Evolutionary conservation across 2,329 filamentous ascomycete genomes (phyloP).

Genomic region (Alternaria brassicicola): DNA sequence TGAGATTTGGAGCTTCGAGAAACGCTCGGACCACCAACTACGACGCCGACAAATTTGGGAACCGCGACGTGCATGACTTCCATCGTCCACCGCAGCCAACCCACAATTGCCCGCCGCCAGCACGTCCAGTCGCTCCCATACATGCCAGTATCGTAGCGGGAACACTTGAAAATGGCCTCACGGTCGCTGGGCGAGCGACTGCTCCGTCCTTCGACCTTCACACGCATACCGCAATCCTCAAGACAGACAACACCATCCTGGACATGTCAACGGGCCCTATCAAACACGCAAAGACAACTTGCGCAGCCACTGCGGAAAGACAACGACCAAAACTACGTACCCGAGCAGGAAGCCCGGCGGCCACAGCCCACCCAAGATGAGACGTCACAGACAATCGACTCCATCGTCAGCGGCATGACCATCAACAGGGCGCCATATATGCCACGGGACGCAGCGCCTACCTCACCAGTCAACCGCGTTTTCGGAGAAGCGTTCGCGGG

Average conservation of each 20-base stretch:
- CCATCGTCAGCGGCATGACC: constrained; percentile 27
- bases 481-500: constrained; percentile 30
- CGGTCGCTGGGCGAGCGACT: constrained; percentile 41
- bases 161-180: constrained; percentile 32
- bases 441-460: background rate
- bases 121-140: background rate
- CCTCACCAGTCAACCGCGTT: constrained; percentile 8
- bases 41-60: constrained; percentile 32
- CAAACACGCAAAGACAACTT: constrained; percentile 6
- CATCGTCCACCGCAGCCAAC: constrained; percentile 5
- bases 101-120: constrained; percentile 6
- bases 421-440: background rate
- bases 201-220: constrained; percentile 38
- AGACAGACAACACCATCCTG: constrained; percentile 21
- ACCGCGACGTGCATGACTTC: constrained; percentile 19
- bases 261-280: constrained; percentile 20
- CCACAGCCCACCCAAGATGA: constrained; percentile 10
- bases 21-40: constrained; percentile 22
- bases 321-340: constrained; percentile 3
- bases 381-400: constrained; percentile 31
- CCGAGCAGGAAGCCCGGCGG: background rate
- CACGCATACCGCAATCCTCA: constrained; percentile 24
- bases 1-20: constrained; percentile 16
- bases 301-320: constrained; percentile 20
- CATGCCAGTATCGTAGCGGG: background rate